Conservation (phyloP, 2,329 filamentous ascomycete species). For the Colletotrichum plurivorum region DNA sequence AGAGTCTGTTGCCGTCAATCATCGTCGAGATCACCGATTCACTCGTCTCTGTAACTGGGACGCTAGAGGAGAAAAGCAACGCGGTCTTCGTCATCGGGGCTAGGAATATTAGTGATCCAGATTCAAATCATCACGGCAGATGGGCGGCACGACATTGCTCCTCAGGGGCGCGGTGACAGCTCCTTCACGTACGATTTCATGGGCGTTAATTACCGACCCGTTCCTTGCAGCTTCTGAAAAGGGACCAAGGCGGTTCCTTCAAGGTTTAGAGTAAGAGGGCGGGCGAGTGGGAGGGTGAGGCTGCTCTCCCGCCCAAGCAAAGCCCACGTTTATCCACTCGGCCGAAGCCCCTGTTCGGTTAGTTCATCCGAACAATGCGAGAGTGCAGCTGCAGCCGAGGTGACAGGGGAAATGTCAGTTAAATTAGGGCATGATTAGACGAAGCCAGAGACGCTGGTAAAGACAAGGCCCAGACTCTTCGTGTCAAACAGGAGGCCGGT, state of each 20-base stretch:
- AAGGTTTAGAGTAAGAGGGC: not conserved
- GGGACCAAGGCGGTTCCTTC: slow-evolving; percentile 2
- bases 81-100: not conserved
- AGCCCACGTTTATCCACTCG: slow-evolving; percentile 8
- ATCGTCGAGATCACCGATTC: slow-evolving; percentile 9
- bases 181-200: slow-evolving; percentile 8
- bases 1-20: not conserved
- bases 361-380: slow-evolving; percentile 27
- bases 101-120: not conserved
- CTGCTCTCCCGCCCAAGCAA: too few species aligned
- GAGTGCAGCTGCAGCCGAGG: not conserved
- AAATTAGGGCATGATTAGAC: not conserved
- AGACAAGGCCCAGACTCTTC: too few species aligned
- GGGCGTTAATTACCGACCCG: slow-evolving; percentile 8
- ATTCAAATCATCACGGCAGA: slow-evolving; percentile 2
- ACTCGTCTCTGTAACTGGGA: not conserved
- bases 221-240: slow-evolving; percentile 15
- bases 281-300: too few species aligned
- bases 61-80: not conserved
- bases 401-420: not conserved
- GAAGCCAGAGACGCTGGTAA: not conserved
- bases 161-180: not conserved
- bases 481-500: too few species aligned
- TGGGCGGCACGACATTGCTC: slow-evolving; percentile 8
- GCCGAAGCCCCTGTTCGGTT: slow-evolving; percentile 11